Conservation (phyloP, 2,329 filamentous ascomycete species). For the Pyricularia grisea region DNA sequence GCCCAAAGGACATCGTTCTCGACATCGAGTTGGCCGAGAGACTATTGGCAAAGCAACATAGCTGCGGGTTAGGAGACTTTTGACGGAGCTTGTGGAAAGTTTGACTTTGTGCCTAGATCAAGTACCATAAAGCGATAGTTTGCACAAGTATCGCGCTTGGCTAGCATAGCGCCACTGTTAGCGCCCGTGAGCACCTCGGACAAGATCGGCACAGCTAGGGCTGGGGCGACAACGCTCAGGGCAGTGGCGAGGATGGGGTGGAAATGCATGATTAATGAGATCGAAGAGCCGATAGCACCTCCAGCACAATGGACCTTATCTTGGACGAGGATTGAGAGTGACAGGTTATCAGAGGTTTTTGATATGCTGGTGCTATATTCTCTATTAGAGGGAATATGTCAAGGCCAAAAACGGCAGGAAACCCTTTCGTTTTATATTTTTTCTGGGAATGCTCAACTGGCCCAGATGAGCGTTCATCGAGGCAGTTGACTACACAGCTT, state of each 20-base stretch:
- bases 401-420: not conserved
- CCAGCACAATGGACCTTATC: no score
- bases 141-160: not conserved
- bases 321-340: not conserved
- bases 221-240: not conserved
- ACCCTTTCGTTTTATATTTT: not conserved
- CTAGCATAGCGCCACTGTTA: not conserved
- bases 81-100: not conserved
- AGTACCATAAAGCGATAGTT: conserved; percentile 1
- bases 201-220: not conserved
- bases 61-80: not conserved
- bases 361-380: not conserved
- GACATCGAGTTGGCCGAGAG: not conserved
- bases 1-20: not conserved
- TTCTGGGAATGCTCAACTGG: not conserved
- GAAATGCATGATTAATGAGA: not conserved
- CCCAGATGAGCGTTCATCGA: no score
- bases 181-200: not conserved
- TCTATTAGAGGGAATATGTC: not conserved
- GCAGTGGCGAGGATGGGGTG: not conserved
- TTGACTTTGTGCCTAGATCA: not conserved
- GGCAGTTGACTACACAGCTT: no score
- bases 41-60: not conserved
- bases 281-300: not conserved
- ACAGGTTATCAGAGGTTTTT: not conserved